Conservation (phyloP, 306 rosid species). For the Nissolia schottii region DNA sequence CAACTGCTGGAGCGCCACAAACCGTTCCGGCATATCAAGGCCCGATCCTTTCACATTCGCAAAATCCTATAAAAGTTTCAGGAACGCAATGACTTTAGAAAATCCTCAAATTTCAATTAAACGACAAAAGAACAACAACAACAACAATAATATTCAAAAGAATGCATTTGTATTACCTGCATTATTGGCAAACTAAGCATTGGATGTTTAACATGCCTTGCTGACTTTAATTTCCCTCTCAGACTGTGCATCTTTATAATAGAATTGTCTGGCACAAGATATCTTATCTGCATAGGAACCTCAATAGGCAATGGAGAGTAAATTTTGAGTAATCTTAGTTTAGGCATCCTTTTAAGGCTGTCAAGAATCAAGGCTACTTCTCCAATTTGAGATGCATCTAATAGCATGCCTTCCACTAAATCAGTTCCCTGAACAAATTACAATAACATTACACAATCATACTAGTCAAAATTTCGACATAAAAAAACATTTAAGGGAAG, state of each 20-base stretch:
- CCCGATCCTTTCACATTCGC: neutral
- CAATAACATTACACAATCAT: neutral
- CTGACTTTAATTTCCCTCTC: too few relatives aligned
- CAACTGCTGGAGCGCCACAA: neutral
- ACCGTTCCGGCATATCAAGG: neutral
- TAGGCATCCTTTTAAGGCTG: neutral
- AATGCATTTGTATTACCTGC: too few relatives aligned
- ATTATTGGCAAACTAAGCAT: neutral
- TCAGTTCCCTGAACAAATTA: neutral
- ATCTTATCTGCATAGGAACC: too few relatives aligned
- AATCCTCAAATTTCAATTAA: neutral
- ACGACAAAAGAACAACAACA: neutral
- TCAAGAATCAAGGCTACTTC: neutral
- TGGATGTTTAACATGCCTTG: too few relatives aligned
- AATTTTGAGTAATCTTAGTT: neutral
- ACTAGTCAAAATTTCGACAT: neutral
- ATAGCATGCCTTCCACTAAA: neutral
- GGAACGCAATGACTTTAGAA: neutral
- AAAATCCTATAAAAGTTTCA: neutral
- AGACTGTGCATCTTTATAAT: neutral
- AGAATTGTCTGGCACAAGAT: too few relatives aligned
- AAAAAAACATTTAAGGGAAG: neutral
- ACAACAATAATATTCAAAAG: neutral
- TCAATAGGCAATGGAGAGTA: too few relatives aligned
- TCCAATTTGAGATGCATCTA: neutral